Evolutionary conservation across 345 rosid species (phyloP), one percentile per base, ranked within the genome.

Genomic region (Turritis glabra): DNA sequence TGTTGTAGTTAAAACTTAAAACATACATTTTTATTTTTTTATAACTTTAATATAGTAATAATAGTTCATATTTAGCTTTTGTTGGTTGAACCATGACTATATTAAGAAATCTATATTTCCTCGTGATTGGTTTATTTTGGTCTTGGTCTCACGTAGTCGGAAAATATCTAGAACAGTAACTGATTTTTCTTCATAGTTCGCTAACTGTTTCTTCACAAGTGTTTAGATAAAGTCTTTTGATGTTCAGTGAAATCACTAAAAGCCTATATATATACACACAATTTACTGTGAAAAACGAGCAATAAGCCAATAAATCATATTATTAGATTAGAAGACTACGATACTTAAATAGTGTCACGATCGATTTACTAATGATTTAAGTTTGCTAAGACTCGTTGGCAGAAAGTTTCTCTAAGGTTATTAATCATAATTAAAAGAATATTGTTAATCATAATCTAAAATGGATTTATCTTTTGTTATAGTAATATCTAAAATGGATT

Each of bases 131-230:
- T 65, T 47, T 56, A 37, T 29, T 66, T 75, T 19, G 65, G 18
- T 65, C 32, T 8, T 38, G 61, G 46, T 26, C 67, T 57, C 25
- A 56, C 59, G 52, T 18, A 74, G 38, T 54, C 26, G 29, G 44
- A 47, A 74, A 67, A 48, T 48, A 74, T 75, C 43, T 67, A 67
- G 54, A 67, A 67, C n/a, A 66, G 43, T 33, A 44, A 44, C 53
- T 17, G 19, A 10, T 57, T 57, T 33, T 44, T 35, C 27, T 14
- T 35, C 41, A 56, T 55, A 23, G 3, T 46, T 73, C 37, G 30
- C 6, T 15, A 25, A 21, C 47, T 61, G 53, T 30, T 60, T 72
- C 41, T 12, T 71, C 47, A n/a, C 46, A 46, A 6, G 40, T 60
- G n/a, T 50, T 58, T 60, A n/a, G 22, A 29, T 30, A 18, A 25